These are phyloP conservation scores for Puya raimondii DNA, from an alignment of 176 grass and related monocot species.

Conservation along the genomic window DNA sequence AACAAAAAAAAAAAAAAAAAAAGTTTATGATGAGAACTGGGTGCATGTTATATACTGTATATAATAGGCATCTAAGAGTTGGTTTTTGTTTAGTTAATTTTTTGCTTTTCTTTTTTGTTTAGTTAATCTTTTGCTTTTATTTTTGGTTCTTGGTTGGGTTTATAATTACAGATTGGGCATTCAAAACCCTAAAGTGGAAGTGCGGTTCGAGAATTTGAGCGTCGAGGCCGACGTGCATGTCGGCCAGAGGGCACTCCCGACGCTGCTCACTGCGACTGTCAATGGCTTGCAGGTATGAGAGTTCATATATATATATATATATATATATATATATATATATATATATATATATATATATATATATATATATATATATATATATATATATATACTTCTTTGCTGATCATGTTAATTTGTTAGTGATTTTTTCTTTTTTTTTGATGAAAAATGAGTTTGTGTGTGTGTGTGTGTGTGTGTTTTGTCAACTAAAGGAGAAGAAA, in stretches of 20 bases:
- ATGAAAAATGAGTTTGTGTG: too few relatives aligned
- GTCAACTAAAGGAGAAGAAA: too few relatives aligned
- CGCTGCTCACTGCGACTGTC: conserved; percentile 56
- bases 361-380: neutral
- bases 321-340: neutral
- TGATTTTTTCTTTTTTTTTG: too few relatives aligned
- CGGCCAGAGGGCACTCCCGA: conserved; percentile 49
- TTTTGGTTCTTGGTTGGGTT: neutral
- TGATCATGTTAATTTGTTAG: neutral
- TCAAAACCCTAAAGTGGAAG: conserved; percentile 48
- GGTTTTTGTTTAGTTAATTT: too few relatives aligned
- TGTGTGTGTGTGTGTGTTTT: too few relatives aligned
- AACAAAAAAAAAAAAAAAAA: neutral
- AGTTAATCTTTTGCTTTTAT: too few relatives aligned
- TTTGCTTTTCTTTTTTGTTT: too few relatives aligned
- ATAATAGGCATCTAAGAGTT: neutral
- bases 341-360: neutral
- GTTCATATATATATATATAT: neutral
- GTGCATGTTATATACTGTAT: neutral
- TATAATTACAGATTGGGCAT: conserved; percentile 30
- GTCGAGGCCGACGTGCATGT: conserved; percentile 52
- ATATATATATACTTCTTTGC: neutral
- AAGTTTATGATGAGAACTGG: neutral
- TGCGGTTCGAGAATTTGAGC: conserved; percentile 47
- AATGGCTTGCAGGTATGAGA: conserved; percentile 42